Evolutionary conservation across 2,329 filamentous ascomycete genomes (phyloP).

Genomic region (Pseudocercospora fijiensis): DNA sequence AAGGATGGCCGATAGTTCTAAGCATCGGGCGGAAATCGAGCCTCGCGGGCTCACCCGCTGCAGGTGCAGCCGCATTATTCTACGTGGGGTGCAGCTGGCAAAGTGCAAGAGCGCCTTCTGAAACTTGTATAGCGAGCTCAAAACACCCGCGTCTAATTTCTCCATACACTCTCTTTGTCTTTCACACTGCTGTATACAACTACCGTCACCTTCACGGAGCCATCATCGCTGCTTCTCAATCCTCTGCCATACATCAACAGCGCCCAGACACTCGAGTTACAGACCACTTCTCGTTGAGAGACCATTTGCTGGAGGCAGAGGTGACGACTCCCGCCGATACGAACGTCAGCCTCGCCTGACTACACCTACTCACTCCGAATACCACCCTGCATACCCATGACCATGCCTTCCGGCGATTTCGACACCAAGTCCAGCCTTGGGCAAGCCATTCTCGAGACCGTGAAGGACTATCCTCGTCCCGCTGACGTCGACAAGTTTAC

Average conservation of each 20-base stretch:
- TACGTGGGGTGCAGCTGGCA: neutral
- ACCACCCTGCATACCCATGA: too few species aligned
- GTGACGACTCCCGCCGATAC: neutral
- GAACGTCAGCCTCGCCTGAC: neutral
- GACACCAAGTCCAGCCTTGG: slow-evolving; percentile 17
- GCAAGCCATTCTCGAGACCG: slow-evolving; percentile 34
- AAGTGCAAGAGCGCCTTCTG: neutral
- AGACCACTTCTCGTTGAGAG: neutral
- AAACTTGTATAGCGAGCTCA: neutral
- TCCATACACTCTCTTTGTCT: neutral
- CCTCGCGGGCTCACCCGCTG: neutral
- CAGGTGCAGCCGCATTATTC: neutral
- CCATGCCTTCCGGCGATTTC: slow-evolving; percentile 22
- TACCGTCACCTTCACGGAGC: neutral
- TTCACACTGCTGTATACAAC: neutral
- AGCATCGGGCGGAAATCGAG: neutral
- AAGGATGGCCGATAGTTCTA: neutral
- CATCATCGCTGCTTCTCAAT: neutral
- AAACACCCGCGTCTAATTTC: slow-evolving; percentile 1
- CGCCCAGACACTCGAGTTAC: neutral
- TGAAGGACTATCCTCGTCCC: slow-evolving; percentile 38
- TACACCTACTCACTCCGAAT: neutral
- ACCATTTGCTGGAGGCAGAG: neutral
- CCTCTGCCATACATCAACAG: neutral
- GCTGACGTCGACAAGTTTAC: slow-evolving; percentile 45